phyloP scores from a whole-genome alignment of 2,329 filamentous ascomycete species.

The Pezizomycotina sp. region DNA sequence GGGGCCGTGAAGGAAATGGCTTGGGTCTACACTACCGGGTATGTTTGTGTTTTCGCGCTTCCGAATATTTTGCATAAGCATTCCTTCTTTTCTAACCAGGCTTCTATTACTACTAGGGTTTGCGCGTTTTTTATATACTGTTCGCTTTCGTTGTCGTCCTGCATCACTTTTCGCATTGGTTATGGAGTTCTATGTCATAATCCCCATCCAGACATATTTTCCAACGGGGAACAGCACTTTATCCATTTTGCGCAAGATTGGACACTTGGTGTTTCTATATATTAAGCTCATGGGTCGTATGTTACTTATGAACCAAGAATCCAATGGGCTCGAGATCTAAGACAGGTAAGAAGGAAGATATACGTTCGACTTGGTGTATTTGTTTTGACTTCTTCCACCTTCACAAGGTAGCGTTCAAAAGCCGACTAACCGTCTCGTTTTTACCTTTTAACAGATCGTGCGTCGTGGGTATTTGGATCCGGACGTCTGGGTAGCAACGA shows the following conservation, averaged over 20 bases:
- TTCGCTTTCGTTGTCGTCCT: slow-evolving; percentile 58
- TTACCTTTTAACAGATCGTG: too few species aligned
- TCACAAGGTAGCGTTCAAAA: too few species aligned
- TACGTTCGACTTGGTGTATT: slow-evolving; percentile 2
- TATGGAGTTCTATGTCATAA: slow-evolving; percentile 72
- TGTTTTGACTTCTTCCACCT: too few species aligned
- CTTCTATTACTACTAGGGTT: too few species aligned
- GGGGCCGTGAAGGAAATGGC: slow-evolving; percentile 12
- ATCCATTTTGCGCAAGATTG: slow-evolving; percentile 84
- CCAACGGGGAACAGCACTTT: slow-evolving; percentile 38
- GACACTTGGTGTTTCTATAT: slow-evolving; percentile 82
- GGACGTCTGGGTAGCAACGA: slow-evolving; percentile 60
- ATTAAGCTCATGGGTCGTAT: slow-evolving; percentile 61
- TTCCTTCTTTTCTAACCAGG: too few species aligned
- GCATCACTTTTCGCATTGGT: slow-evolving; percentile 59
- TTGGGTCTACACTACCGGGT: slow-evolving; percentile 12
- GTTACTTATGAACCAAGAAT: slow-evolving; percentile 49
- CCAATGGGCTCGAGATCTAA: slow-evolving; percentile 59
- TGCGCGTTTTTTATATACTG: slow-evolving; percentile 55
- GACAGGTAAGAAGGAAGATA: slow-evolving; percentile 41
- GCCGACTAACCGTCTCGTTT: too few species aligned
- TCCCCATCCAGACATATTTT: slow-evolving; percentile 72
- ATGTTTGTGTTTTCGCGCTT: too few species aligned
- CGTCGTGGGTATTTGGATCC: slow-evolving; percentile 63
- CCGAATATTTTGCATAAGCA: too few species aligned